Percentiles rank a stretch among this genome's conserved stretches.
Evolutionary conservation across 2,329 filamentous ascomycete species (phyloP).

Genomic region (Pseudogymnoascus sp.): DNA sequence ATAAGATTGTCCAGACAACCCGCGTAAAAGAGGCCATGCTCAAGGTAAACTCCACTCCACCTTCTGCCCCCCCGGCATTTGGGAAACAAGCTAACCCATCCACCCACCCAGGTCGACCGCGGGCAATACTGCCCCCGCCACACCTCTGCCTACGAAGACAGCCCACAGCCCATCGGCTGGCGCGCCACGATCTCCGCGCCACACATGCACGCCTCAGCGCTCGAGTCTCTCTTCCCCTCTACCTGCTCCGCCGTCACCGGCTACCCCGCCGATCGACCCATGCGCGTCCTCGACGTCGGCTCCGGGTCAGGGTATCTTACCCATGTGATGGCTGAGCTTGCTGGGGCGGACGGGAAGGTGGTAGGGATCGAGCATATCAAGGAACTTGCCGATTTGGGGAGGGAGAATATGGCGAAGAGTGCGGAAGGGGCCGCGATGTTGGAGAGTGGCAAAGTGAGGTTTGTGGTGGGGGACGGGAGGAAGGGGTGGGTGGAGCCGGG

Average conservation of each 20-base stretch:
- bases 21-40: conserved; percentile 74
- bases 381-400: conserved; percentile 53
- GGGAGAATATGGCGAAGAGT: conserved; percentile 58
- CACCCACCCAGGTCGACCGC: conserved; percentile 62
- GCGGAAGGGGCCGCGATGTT: conserved; percentile 52
- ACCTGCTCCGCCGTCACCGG: conserved; percentile 9
- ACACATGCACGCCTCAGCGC: conserved; percentile 63
- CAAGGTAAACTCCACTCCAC: conserved; percentile 39
- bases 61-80: neutral
- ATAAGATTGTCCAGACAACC: conserved; percentile 63
- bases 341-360: conserved; percentile 36
- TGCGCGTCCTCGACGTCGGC: conserved; percentile 63
- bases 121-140: conserved; percentile 71
- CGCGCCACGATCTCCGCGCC: conserved; percentile 63
- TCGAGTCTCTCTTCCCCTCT: conserved; percentile 51
- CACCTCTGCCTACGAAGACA: conserved; percentile 63
- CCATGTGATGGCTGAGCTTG: conserved; percentile 66
- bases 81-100: conserved; percentile 7
- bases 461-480: conserved; percentile 68
- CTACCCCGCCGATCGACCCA: conserved; percentile 20
- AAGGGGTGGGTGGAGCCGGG: conserved; percentile 48
- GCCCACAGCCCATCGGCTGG: conserved; percentile 60
- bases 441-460: conserved; percentile 55
- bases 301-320: conserved; percentile 78
- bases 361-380: conserved; percentile 69